Percentiles rank a stretch among this genome's conserved stretches.
phyloP scores from a whole-genome alignment of 768 basidiomycete species.

The Mycena belliarum region DNA sequence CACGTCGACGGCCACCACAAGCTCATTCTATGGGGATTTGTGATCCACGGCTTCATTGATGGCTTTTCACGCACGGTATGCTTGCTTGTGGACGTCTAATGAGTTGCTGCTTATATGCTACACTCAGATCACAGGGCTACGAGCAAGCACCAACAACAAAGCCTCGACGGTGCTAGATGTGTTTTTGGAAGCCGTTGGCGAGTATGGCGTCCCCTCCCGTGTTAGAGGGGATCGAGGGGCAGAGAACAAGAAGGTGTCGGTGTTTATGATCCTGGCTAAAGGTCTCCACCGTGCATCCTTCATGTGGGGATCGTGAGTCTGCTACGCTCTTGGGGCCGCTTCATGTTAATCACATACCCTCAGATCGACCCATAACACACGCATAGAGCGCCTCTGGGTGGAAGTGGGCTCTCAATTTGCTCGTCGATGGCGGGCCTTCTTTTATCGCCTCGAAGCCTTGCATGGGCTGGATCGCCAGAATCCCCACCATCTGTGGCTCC shows the following conservation, averaged over 20 bases:
- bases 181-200: constrained; percentile 4
- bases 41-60: constrained; percentile 32
- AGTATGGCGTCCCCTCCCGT: constrained; percentile 21
- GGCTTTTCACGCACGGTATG: constrained; percentile 31
- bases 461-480: neutral
- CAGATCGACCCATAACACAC: constrained; percentile 1
- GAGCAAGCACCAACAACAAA: constrained; percentile 19
- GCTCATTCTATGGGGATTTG: constrained; percentile 27
- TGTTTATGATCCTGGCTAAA: constrained; percentile 26
- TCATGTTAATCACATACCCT: neutral
- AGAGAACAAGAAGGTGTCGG: constrained; percentile 29
- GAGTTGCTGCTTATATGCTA: neutral
- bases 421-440: constrained; percentile 6
- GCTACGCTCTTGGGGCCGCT: neutral
- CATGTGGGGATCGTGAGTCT: constrained; percentile 19
- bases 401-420: constrained; percentile 12
- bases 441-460: neutral
- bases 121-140: constrained; percentile 9
- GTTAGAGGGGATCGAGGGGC: constrained; percentile 27
- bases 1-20: constrained; percentile 30
- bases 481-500: constrained; percentile 3
- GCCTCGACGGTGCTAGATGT: constrained; percentile 6
- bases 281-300: constrained; percentile 22
- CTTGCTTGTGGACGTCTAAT: neutral
- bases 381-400: constrained; percentile 8